Evolutionary conservation across 2,329 filamentous ascomycete genomes (phyloP), one percentile per base, ranked within the genome.

Genomic region (Aspergillus chevalieri): DNA sequence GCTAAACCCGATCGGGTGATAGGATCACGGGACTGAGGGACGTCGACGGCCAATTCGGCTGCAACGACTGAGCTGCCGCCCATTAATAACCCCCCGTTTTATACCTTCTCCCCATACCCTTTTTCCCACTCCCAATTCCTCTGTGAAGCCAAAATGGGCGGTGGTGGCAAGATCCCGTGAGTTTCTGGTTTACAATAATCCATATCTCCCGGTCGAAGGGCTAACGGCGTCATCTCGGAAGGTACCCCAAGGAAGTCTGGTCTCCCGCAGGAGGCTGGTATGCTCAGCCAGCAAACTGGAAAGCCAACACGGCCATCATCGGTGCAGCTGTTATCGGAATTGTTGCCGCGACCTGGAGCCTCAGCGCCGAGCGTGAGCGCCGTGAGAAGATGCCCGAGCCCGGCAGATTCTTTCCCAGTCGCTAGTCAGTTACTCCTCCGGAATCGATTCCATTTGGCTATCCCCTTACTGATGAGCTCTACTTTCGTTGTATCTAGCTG

Each of bases 201-300:
- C 21, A 22, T 22, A 6, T 22, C 36, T 24, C 36, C 24, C 43
- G 15, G 74, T 73, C 72, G 39, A 34, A 46, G 46, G 45, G 47
- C 65, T 68, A 47, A 68, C 58, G 42, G 54, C 53, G 41, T 52
- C 43, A 47, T 47, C 43, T n/a, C 51, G 47, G 26, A 64, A 95
- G 89, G 67, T 95, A 95, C 75, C 91, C 90, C 72, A 96, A 95
- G 80, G 92, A 98, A 80, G 89, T 98, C 80, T 98, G 93, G 93
- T 97, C 93, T 66, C 93, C 93, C 54, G 80, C 92, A 58, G 93
- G 93, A 80, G 93, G 93, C 74, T 98, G 93, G 93, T 98, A 98
- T 74, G 77, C 86, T 48, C 92, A 95, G 71, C 93, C 93, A 47
- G 78, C 81, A 60, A 98, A 98, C 80, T 98, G 93, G 93, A 93